Percentiles rank a stretch among this genome's conserved stretches.
Evolutionary conservation across 1,139 yeast species (phyloP).

Genomic region (Hemisphaericaspora xylofermentans): DNA sequence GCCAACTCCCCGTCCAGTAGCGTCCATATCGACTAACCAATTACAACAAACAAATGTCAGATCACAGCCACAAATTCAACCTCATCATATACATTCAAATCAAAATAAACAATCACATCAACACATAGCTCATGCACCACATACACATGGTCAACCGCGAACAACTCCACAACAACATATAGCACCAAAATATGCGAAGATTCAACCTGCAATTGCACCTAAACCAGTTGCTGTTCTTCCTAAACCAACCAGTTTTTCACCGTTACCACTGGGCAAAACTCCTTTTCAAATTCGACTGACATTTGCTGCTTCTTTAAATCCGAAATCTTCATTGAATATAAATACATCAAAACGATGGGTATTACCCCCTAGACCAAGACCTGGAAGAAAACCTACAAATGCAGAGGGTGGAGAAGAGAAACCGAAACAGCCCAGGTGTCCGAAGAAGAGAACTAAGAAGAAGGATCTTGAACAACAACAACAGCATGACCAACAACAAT

Average conservation of each 20-base stretch:
- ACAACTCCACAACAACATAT: constrained; percentile 6
- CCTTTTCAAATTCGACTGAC: constrained; percentile 13
- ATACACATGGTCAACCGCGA: constrained; percentile 1
- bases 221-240: constrained; percentile 31
- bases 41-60: neutral
- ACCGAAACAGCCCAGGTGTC: constrained; percentile 4
- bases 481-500: neutral
- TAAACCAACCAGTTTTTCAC: constrained; percentile 20
- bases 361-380: constrained; percentile 63
- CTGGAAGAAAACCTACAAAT: constrained; percentile 50
- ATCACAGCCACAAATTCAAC: neutral
- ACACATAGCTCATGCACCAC: constrained; percentile 5
- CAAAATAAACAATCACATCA: neutral
- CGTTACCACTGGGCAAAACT: constrained; percentile 15
- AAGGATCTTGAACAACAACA: constrained; percentile 1
- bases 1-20: neutral
- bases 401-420: constrained; percentile 17
- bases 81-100: neutral
- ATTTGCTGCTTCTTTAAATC: constrained; percentile 4
- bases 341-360: constrained; percentile 63
- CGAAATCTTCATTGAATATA: constrained; percentile 23
- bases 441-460: constrained; percentile 15
- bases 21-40: neutral
- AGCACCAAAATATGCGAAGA: constrained; percentile 33
- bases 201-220: constrained; percentile 46